Conservation (phyloP, 306 rosid species). For the Acacia crassicarpa region DNA sequence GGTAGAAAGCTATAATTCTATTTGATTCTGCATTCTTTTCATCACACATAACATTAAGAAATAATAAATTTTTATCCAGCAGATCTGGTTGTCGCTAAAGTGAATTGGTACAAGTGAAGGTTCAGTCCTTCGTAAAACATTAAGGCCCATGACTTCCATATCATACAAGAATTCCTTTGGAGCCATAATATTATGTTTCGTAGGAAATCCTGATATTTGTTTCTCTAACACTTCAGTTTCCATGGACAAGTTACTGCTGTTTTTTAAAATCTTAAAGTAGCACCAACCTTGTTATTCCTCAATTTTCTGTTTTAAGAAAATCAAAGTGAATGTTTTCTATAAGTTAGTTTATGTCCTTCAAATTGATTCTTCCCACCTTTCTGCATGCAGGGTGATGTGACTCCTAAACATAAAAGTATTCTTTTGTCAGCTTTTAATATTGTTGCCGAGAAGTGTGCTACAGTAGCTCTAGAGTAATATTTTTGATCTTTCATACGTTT, state of each 20-base stretch:
- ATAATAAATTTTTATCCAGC: neutral
- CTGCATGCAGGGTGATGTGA: conserved; percentile 35
- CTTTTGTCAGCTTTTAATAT: conserved; percentile 36
- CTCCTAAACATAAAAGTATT: conserved; percentile 34
- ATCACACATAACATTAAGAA: neutral
- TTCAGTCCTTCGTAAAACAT: neutral
- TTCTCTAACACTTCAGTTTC: neutral
- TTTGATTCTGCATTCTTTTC: conserved; percentile 17
- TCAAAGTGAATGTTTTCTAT: neutral
- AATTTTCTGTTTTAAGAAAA: neutral
- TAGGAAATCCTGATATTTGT: neutral
- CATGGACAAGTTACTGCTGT: neutral
- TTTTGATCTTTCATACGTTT: neutral
- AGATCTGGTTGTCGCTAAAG: neutral
- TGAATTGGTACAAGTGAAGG: neutral
- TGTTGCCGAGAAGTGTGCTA: conserved; percentile 36
- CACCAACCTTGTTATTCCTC: conserved; percentile 8
- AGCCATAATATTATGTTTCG: neutral
- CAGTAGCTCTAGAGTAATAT: conserved; percentile 34
- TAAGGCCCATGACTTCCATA: neutral
- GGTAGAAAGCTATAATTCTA: conserved; percentile 27
- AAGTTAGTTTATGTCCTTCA: neutral
- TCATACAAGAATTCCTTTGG: neutral
- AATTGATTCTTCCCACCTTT: conserved; percentile 30
- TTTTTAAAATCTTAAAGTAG: conserved; percentile 5